Percentiles rank a stretch among this genome's conserved stretches.
These are phyloP conservation scores for Umbellularia californica DNA, from an alignment of 164 flowering plant genomes.

Conservation along the genomic window DNA sequence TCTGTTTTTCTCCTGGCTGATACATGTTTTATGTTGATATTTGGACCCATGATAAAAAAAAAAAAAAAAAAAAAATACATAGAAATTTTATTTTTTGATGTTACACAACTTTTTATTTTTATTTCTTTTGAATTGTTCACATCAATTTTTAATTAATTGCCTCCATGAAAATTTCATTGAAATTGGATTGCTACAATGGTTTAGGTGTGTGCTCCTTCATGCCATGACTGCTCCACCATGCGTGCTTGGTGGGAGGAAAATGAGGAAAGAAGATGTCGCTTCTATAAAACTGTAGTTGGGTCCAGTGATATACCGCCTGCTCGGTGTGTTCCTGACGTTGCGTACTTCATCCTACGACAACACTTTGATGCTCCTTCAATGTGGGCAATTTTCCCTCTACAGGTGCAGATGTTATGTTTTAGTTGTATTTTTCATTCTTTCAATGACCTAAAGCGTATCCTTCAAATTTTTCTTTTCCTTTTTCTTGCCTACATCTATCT, in stretches of 20 bases:
- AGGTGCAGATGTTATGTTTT: slow-evolving; percentile 44
- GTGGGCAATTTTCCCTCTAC: slow-evolving; percentile 99
- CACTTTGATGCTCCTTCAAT: slow-evolving; percentile 96
- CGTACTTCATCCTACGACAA: slow-evolving; percentile 55
- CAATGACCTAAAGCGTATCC: background rate
- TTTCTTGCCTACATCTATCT: background rate
- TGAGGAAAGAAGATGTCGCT: slow-evolving; percentile 76
- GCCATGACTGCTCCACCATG: slow-evolving; percentile 94
- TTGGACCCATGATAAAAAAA: too few species aligned
- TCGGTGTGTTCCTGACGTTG: slow-evolving; percentile 75
- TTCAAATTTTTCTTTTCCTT: too few species aligned
- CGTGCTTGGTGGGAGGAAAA: slow-evolving; percentile 99
- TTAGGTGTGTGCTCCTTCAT: slow-evolving; percentile 98
- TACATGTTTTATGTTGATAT: too few species aligned
- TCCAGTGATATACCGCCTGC: slow-evolving; percentile 64
- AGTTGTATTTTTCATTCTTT: background rate
- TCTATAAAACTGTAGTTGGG: slow-evolving; percentile 58
- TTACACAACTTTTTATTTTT: background rate
- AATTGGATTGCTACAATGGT: background rate
- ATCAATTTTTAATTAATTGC: background rate
- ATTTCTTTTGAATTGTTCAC: background rate
- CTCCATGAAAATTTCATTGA: background rate
- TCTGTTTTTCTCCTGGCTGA: too few species aligned
- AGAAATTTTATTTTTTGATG: background rate
- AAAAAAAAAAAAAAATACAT: too few species aligned